phyloP scores from a whole-genome alignment of 306 rosid genomes.

The Vigna radiata region DNA sequence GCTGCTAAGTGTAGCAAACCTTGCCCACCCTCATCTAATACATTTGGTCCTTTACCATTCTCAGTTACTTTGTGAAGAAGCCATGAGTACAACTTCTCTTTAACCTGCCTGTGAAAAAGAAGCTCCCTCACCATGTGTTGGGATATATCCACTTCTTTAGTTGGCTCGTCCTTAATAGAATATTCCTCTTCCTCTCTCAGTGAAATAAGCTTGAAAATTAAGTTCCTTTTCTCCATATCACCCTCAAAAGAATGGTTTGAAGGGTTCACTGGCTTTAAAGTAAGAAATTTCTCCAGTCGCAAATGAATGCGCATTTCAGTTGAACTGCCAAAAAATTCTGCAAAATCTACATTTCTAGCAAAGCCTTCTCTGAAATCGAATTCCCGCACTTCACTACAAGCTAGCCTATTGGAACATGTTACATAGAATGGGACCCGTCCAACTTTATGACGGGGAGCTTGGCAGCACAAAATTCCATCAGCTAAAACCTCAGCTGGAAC shows the following conservation, averaged over 20 bases:
- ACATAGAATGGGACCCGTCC: slow-evolving; percentile 89
- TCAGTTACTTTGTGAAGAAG: slow-evolving; percentile 73
- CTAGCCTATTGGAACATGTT: slow-evolving; percentile 88
- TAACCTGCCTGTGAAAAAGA: slow-evolving; percentile 58
- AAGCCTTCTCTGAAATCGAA: slow-evolving; percentile 69
- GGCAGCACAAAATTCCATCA: slow-evolving; percentile 79
- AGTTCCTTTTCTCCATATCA: slow-evolving; percentile 55
- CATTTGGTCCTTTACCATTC: slow-evolving; percentile 83
- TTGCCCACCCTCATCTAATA: slow-evolving; percentile 74
- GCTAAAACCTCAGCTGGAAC: slow-evolving; percentile 81
- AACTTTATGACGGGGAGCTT: slow-evolving; percentile 69
- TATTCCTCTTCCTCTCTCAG: slow-evolving; percentile 75
- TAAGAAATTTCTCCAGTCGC: slow-evolving; percentile 63
- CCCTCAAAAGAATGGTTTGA: slow-evolving; percentile 51
- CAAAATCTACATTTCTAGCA: slow-evolving; percentile 55
- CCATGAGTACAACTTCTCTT: slow-evolving; percentile 85
- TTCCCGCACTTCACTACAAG: slow-evolving; percentile 92
- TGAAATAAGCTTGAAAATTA: slow-evolving; percentile 66
- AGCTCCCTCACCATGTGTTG: slow-evolving; percentile 55
- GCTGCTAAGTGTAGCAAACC: slow-evolving; percentile 84
- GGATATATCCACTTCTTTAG: slow-evolving; percentile 48
- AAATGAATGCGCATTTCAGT: slow-evolving; percentile 58
- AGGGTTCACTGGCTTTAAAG: slow-evolving; percentile 53
- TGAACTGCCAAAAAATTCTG: slow-evolving; percentile 47
- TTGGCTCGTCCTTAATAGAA: slow-evolving; percentile 48